Percentiles rank a stretch among this genome's conserved stretches.
Evolutionary conservation across 768 basidiomycete species (phyloP).

Genomic region (Neoboletus magnificus): DNA sequence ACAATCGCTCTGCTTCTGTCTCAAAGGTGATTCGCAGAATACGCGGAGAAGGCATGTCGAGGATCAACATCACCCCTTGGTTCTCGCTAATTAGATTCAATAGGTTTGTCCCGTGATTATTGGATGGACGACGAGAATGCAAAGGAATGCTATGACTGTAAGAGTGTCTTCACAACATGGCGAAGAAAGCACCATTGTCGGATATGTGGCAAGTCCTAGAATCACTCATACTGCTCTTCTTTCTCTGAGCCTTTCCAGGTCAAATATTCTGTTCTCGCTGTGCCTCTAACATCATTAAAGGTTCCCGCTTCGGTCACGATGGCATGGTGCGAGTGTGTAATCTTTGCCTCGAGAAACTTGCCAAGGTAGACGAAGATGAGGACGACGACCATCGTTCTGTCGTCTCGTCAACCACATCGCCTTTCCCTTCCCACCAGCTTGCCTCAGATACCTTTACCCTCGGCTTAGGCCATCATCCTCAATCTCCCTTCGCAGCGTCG

Average conservation of each 20-base stretch:
- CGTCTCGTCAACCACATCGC: slow-evolving; percentile 62
- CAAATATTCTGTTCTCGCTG: slow-evolving; percentile 98
- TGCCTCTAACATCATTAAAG: slow-evolving; percentile 95
- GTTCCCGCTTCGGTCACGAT: slow-evolving; percentile 87
- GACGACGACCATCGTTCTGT: slow-evolving; percentile 86
- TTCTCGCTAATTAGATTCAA: slow-evolving; percentile 5
- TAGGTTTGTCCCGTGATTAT: slow-evolving; percentile 88
- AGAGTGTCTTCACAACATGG: slow-evolving; percentile 92
- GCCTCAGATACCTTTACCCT: slow-evolving; percentile 43
- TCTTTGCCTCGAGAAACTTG: slow-evolving; percentile 88
- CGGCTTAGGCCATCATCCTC: slow-evolving; percentile 51
- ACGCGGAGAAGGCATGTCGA: slow-evolving; percentile 74
- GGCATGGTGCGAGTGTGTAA: slow-evolving; percentile 97
- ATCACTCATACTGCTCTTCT: neutral
- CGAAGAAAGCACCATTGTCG: slow-evolving; percentile 96
- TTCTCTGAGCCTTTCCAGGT: slow-evolving; percentile 43
- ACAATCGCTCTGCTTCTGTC: slow-evolving; percentile 77
- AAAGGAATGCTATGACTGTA: slow-evolving; percentile 95
- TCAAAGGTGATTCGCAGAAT: slow-evolving; percentile 89
- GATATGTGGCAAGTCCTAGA: slow-evolving; percentile 70
- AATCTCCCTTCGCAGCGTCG: slow-evolving; percentile 86
- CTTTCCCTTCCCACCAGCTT: slow-evolving; percentile 78
- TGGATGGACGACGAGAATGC: slow-evolving; percentile 99
- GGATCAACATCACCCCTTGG: neutral
- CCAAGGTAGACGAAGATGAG: slow-evolving; percentile 83